Percentiles rank a stretch among this genome's conserved stretches.
phyloP scores from a whole-genome alignment of 2,329 filamentous ascomycete species.

The Metarhizium album region DNA sequence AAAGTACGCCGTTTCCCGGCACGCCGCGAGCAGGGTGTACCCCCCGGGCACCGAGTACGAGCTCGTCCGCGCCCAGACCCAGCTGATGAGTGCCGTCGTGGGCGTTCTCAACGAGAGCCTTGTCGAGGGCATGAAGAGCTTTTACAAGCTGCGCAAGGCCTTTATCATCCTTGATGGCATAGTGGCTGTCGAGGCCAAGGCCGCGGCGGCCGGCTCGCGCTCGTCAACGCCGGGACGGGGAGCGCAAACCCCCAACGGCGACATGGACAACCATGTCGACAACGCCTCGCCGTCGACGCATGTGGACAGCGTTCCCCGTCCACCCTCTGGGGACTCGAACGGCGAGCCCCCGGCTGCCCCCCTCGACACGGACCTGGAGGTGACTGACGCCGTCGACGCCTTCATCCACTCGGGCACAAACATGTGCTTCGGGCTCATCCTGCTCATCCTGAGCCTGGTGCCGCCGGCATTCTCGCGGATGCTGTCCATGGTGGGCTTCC shows the following conservation, averaged over 20 bases:
- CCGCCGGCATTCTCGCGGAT: conserved; percentile 84
- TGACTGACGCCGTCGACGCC: conserved; percentile 66
- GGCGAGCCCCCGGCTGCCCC: conserved; percentile 26
- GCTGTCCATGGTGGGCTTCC: conserved; percentile 81
- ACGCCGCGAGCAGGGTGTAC: conserved; percentile 46
- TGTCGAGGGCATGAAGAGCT: conserved; percentile 81
- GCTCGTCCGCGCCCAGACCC: conserved; percentile 71
- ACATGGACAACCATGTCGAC: conserved; percentile 7
- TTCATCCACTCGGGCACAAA: conserved; percentile 86
- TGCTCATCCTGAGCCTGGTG: conserved; percentile 83
- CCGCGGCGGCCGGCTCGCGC: conserved; percentile 33
- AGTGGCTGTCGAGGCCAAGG: conserved; percentile 58
- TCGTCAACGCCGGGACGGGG: conserved; percentile 30
- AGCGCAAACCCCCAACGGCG: conserved; percentile 28
- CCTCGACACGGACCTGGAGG: conserved; percentile 46
- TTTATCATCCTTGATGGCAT: conserved; percentile 75
- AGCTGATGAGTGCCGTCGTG: conserved; percentile 82
- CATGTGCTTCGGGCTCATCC: conserved; percentile 79
- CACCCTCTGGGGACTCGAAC: conserved; percentile 11
- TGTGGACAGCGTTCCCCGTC: conserved; percentile 12
- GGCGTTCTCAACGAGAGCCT: conserved; percentile 86
- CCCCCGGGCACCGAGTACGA: conserved; percentile 78
- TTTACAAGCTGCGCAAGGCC: conserved; percentile 85
- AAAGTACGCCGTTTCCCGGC: conserved; percentile 36
- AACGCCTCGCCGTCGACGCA: conserved; percentile 10